phyloP scores from a whole-genome alignment of 202 grass and related monocot genomes.

The Setaria viridis region DNA sequence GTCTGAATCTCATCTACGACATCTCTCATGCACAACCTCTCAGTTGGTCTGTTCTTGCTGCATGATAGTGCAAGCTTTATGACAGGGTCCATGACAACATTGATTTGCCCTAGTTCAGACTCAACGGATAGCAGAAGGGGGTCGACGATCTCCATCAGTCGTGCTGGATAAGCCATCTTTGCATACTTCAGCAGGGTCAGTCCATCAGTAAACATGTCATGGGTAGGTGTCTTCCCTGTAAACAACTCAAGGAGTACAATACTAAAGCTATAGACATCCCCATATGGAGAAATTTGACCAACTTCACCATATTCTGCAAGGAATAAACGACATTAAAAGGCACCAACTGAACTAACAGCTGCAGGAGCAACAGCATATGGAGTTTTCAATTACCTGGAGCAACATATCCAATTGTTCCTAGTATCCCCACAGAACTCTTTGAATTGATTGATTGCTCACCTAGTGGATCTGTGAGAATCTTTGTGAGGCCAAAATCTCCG shows the following conservation, averaged over 20 bases:
- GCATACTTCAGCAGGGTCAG: constrained; percentile 47
- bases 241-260: constrained; percentile 68
- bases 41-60: constrained; percentile 34
- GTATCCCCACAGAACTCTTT: constrained; percentile 40
- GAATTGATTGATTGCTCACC: constrained; percentile 46
- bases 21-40: constrained; percentile 42
- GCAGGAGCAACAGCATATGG: not conserved
- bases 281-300: constrained; percentile 39
- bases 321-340: not conserved
- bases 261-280: constrained; percentile 67
- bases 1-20: constrained; percentile 34
- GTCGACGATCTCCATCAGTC: constrained; percentile 45
- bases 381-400: constrained; percentile 49
- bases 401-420: constrained; percentile 67
- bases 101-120: not conserved
- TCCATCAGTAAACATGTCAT: constrained; percentile 51
- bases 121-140: constrained; percentile 38
- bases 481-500: constrained; percentile 60
- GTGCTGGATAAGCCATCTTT: constrained; percentile 34
- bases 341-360: not conserved
- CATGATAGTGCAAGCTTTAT: constrained; percentile 51
- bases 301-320: constrained; percentile 57
- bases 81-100: constrained; percentile 30
- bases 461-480: constrained; percentile 30
- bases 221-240: constrained; percentile 53